Evolutionary conservation across 345 rosid genomes (phyloP), one percentile per base, ranked within the genome.

Genomic region (Populus davidiana): DNA sequence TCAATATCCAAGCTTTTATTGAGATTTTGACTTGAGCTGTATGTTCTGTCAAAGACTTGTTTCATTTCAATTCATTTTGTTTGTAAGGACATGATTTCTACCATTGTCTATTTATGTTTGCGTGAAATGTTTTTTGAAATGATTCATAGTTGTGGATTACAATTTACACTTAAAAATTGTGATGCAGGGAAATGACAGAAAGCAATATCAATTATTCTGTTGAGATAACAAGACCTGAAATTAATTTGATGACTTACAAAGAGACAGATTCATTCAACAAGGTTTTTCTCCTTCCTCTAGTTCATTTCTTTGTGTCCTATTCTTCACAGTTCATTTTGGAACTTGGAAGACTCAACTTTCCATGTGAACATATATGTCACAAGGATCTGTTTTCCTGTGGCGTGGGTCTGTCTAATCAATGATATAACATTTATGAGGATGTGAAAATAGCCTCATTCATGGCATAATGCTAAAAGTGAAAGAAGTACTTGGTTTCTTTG

Each of bases 261-360:
- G 93, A 87, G 73, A 83, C 85, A 21, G 90, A 84, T 83, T 88
- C 95, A 79, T 90, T 96, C 89, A 96, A 93, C 78, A 89, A 92
- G 97, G 98, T 96, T 83, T 77, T 67, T 9, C 11, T 61, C 11
- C 50, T 66, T 64, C 73, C 71, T 80, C 66, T 49, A 62, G 6
- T 76, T 21, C 67, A 11, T 67, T 59, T 70, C 69, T 73, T 49
- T 17, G 10, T 36, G 16, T 29, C 31, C 18, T 33, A 27, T 5
- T 54, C 29, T 21, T 52, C 20, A 17, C 27, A 27, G 21, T 65
- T 72, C 69, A 27, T 67, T 49, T n/a, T 71, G 50, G 36, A 64
- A 47, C 21, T 47, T 49, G 38, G 29, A 52, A 21, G 20, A 20
- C 61, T 27, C 21, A n/a, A 35, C 63, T 25, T 76, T 54, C 29